These are phyloP conservation scores for Aspergillus bridgeri DNA, from an alignment of 495 filamentous ascomycete genomes.

Conservation along the genomic window DNA sequence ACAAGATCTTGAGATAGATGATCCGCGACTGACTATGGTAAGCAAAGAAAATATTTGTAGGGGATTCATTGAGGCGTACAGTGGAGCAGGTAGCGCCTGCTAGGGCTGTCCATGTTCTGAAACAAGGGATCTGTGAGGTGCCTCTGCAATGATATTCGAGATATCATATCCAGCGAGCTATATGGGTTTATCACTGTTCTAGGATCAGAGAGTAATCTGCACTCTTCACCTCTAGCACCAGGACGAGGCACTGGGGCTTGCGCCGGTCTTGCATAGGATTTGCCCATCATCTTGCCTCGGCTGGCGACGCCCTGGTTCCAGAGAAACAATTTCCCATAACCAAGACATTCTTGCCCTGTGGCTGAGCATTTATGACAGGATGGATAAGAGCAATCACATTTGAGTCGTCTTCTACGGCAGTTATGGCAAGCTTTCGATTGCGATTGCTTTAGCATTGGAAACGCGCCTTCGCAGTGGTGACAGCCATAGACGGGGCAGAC, in stretches of 20 bases:
- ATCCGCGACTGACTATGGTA: slow-evolving; percentile 1
- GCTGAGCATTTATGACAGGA: slow-evolving; percentile 3
- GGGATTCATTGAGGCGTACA: background rate
- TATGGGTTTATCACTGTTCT: background rate
- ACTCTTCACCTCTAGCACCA: background rate
- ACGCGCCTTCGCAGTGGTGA: background rate
- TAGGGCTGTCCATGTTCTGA: background rate
- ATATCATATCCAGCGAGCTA: background rate
- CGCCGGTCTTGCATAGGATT: slow-evolving; percentile 3
- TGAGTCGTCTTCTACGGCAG: slow-evolving; percentile 8
- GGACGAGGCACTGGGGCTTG: background rate
- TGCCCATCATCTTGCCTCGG: slow-evolving; percentile 14
- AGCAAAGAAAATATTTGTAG: background rate
- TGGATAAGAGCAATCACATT: slow-evolving; percentile 15
- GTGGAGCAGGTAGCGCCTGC: slow-evolving; percentile 6
- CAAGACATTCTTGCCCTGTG: slow-evolving; percentile 7
- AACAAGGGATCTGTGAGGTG: slow-evolving; percentile 1
- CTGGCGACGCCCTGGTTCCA: slow-evolving; percentile 13
- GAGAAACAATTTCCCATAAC: slow-evolving; percentile 7
- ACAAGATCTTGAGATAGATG: slow-evolving; percentile 2
- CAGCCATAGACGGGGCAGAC: too few species aligned
- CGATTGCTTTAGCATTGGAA: background rate
- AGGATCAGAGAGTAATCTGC: background rate
- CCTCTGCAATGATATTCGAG: background rate
- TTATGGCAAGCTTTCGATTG: slow-evolving; percentile 9